Conservation (phyloP, 2,329 filamentous ascomycete species). For the Fusarium ambrosium region DNA sequence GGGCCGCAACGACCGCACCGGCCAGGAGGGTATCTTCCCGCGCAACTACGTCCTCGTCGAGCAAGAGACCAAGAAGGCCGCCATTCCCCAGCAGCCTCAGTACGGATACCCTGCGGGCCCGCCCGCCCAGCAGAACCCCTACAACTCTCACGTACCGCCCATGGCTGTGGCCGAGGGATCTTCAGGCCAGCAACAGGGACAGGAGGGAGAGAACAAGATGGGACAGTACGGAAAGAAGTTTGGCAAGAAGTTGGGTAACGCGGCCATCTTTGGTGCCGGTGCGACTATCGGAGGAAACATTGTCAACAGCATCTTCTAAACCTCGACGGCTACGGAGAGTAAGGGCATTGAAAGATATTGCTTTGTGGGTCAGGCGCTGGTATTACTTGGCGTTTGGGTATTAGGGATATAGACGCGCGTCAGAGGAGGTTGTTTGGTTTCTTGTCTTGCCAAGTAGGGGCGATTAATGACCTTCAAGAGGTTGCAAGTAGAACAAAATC, state of each 20-base stretch:
- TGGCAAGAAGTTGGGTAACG: constrained; percentile 88
- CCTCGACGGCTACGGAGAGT: not conserved
- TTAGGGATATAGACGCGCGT: constrained; percentile 15
- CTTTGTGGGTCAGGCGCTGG: constrained; percentile 12
- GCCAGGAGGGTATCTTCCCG: constrained; percentile 94
- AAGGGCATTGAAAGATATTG: not conserved
- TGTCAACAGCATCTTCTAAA: constrained; percentile 89
- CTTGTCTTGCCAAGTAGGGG: not conserved
- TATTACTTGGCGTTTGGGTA: constrained; percentile 35
- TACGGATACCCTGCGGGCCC: constrained; percentile 59
- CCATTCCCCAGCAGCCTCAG: constrained; percentile 50
- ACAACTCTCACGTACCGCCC: constrained; percentile 78
- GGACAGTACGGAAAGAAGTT: constrained; percentile 91
- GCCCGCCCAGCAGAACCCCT: constrained; percentile 69
- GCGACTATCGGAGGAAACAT: constrained; percentile 91
- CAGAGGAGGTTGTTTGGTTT: constrained; percentile 6
- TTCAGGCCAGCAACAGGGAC: constrained; percentile 55
- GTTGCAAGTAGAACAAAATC: not conserved
- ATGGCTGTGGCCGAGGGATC: constrained; percentile 77
- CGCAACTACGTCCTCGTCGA: constrained; percentile 86
- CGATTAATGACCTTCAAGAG: not conserved
- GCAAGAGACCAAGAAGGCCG: constrained; percentile 65
- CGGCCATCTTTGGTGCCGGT: constrained; percentile 91
- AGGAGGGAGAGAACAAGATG: constrained; percentile 69
- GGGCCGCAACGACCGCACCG: constrained; percentile 86